Conservation (phyloP, 805 yeast species). For the Jamesozyma hellenica region DNA sequence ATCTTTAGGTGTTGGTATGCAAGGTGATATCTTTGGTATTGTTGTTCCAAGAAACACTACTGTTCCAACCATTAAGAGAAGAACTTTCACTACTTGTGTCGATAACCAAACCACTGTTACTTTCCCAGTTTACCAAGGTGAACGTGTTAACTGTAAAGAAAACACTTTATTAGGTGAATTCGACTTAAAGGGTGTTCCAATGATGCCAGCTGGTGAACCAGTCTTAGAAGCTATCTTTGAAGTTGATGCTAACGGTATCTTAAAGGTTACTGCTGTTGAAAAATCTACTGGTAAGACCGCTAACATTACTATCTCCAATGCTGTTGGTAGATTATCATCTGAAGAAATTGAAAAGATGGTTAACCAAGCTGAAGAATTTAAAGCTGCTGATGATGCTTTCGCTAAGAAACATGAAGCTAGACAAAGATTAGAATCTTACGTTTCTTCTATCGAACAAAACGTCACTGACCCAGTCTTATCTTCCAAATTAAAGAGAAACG, state of each 20-base stretch:
- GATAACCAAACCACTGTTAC: constrained; percentile 98
- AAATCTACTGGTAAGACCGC: constrained; percentile 98
- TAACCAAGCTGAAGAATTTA: constrained; percentile 97
- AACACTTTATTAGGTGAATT: constrained; percentile 97
- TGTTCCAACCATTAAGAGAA: constrained; percentile 97
- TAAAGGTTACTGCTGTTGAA: constrained; percentile 97
- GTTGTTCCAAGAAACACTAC: constrained; percentile 99
- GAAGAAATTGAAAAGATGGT: constrained; percentile 69
- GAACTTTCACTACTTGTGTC: constrained; percentile 96
- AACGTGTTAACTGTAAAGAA: constrained; percentile 96
- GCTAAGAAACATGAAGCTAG: constrained; percentile 88
- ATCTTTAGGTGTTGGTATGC: constrained; percentile 99
- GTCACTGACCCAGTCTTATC: constrained; percentile 97
- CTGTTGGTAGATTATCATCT: constrained; percentile 94
- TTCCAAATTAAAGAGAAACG: constrained; percentile 93
- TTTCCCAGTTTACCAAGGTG: constrained; percentile 99
- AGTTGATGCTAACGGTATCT: constrained; percentile 98
- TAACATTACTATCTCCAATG: constrained; percentile 97
- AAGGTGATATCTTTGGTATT: constrained; percentile 98
- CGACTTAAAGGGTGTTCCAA: constrained; percentile 96
- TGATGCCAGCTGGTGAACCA: constrained; percentile 79
- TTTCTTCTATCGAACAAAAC: constrained; percentile 91
- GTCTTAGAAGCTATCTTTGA: constrained; percentile 84
- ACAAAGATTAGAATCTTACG: constrained; percentile 98
- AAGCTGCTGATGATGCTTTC: constrained; percentile 97